Conservation (phyloP, 306 rosid species). For the Vigna angularis region DNA sequence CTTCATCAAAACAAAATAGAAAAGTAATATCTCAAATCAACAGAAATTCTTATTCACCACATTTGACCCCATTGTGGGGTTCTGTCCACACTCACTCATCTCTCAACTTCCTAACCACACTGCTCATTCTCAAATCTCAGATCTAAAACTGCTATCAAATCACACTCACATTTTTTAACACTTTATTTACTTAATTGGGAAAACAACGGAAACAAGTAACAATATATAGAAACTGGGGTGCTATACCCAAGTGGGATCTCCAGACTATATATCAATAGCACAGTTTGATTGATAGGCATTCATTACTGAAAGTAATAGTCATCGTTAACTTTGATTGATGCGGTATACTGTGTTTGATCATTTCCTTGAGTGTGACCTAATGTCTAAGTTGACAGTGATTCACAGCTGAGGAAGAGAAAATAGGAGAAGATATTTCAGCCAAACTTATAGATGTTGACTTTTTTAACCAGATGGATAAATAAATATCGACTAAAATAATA, state of each 20-base stretch:
- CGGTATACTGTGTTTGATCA: neutral
- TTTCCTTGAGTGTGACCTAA: neutral
- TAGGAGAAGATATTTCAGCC: neutral
- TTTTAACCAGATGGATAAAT: neutral
- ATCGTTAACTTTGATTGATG: neutral
- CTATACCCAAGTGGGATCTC: conserved; percentile 18
- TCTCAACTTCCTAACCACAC: neutral
- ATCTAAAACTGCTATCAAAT: conserved; percentile 23
- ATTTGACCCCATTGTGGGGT: conserved; percentile 18
- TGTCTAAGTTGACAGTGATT: neutral
- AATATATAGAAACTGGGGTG: neutral
- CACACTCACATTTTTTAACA: neutral
- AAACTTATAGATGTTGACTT: neutral
- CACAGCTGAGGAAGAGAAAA: neutral
- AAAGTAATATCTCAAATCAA: conserved; percentile 36
- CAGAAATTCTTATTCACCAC: conserved; percentile 37
- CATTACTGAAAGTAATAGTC: neutral
- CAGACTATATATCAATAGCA: conserved; percentile 7
- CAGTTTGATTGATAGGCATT: neutral
- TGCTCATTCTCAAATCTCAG: neutral
- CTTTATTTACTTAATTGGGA: conserved; percentile 5
- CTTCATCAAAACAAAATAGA: conserved; percentile 32
- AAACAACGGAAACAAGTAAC: neutral
- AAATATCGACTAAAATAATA: neutral
- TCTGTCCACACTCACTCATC: neutral